Percentiles rank a stretch among this genome's conserved stretches.
Evolutionary conservation across 31 red algal species (phyloP).

Genomic region (Asparagopsis taxiformis): DNA sequence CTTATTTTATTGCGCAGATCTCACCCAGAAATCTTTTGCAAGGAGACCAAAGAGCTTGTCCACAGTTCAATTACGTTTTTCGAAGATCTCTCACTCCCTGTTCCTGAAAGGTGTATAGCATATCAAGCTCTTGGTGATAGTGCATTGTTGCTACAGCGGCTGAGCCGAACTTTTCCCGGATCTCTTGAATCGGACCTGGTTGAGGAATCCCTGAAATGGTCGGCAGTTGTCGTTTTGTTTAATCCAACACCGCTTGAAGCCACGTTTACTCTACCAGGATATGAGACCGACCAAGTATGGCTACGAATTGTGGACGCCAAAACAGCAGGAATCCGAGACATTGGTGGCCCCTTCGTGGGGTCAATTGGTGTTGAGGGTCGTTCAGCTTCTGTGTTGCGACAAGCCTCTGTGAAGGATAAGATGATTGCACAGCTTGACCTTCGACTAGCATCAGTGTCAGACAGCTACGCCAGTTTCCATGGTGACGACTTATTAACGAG

Average conservation of each 20-base stretch:
- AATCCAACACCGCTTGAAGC: conserved; percentile 75
- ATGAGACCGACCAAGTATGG: conserved; percentile 32
- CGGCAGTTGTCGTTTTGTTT: conserved; percentile 66
- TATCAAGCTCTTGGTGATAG: conserved; percentile 63
- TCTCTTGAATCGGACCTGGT: neutral
- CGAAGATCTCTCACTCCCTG: conserved; percentile 66
- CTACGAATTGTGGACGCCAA: conserved; percentile 44
- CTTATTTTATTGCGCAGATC: conserved; percentile 72
- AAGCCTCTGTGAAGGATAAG: conserved; percentile 29
- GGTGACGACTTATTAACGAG: conserved; percentile 44
- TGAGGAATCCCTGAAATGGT: conserved; percentile 53
- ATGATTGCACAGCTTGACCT: conserved; percentile 22
- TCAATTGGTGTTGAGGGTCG: conserved; percentile 36
- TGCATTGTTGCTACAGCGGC: conserved; percentile 4
- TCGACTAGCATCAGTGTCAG: conserved; percentile 37
- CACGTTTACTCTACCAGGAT: conserved; percentile 64
- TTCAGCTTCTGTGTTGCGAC: conserved; percentile 39
- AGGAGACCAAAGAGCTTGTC: conserved; percentile 56
- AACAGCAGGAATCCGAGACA: conserved; percentile 26
- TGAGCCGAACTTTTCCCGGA: neutral
- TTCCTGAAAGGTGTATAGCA: conserved; percentile 69
- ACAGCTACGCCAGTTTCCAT: conserved; percentile 49
- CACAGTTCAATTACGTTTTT: conserved; percentile 72
- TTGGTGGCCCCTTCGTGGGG: conserved; percentile 29
- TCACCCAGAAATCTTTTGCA: conserved; percentile 81